Base-by-base conservation (phyloP, 2,329 filamentous ascomycete genomes). In the Fusarium dlaminii region DNA sequence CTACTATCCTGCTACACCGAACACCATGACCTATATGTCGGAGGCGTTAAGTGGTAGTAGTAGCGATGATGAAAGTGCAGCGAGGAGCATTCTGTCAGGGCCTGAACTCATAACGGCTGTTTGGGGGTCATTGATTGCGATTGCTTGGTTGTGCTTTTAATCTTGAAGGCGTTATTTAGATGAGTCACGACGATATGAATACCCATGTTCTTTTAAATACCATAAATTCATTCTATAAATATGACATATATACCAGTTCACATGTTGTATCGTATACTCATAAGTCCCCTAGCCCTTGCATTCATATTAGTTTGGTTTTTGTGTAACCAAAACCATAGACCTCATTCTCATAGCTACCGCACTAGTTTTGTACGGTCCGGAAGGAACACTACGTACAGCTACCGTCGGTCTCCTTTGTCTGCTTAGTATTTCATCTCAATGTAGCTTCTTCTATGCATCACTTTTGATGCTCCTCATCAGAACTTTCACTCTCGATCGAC, bases 1-100 rank as follows among this genome's bases (percentile, higher is more conserved):
- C 78, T 66, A 71, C 34, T 92, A 92, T 77, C 83, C 85, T 1
- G 76, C 78, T 8, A 86, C 84, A 7, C 82, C 83, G 1, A 78
- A 86, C 43, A 77, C 81, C 22, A 81, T 75, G 73, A 83, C 82
- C 1, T 79, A 75, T 22, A 57, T 76, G 61, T 66, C 63, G 2
- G 52, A 56, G 5, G 45, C 39, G 8, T 45, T 30, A 8, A 32
- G 30, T 24, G 30, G 27, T 5, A 27, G 55, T 11, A 36, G 42
- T 2, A 39, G 40, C 32, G 32, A 22, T 12, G 14, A 12, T 20
- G 30, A 40, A 7, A 68, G 64, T 43, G 48, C 30, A 27, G 43
- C 36, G 9, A 30, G 43, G 5, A 22, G 30, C 0, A 8, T 37
- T 8, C 14, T 32, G 1, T 29, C 45, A 2, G 20, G 36, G 14